phyloP scores from a whole-genome alignment of 2,329 filamentous ascomycete species.

The Paecilomyces sp. region DNA sequence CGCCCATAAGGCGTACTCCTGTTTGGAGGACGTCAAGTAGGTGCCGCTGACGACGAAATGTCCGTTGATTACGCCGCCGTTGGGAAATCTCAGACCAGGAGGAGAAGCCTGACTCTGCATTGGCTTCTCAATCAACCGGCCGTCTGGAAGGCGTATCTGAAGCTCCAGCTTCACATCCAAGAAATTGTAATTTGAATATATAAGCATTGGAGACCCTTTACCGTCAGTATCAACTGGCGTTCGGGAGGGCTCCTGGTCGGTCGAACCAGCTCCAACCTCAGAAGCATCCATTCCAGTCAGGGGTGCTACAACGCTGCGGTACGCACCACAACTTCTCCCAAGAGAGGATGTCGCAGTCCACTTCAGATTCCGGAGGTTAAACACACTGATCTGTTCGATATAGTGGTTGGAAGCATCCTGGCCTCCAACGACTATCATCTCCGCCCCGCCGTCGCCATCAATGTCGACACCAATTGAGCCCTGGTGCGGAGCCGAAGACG shows the following conservation, averaged over 20 bases:
- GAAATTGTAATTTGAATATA: constrained; percentile 99
- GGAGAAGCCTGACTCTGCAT: constrained; percentile 81
- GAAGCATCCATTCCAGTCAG: constrained; percentile 45
- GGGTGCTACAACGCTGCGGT: constrained; percentile 88
- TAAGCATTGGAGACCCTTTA: constrained; percentile 66
- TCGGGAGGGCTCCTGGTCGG: constrained; percentile 31
- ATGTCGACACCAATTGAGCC: constrained; percentile 81
- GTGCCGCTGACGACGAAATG: constrained; percentile 97
- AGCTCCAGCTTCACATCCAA: constrained; percentile 93
- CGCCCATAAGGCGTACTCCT: constrained; percentile 96
- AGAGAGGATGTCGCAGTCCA: constrained; percentile 87
- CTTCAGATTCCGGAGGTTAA: constrained; percentile 89
- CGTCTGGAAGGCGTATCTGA: constrained; percentile 79
- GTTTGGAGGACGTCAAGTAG: constrained; percentile 93
- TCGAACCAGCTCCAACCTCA: constrained; percentile 36
- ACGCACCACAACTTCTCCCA: constrained; percentile 90
- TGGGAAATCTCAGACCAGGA: constrained; percentile 88
- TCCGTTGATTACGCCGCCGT: constrained; percentile 89
- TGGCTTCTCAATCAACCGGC: constrained; percentile 73
- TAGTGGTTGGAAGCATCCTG: constrained; percentile 98
- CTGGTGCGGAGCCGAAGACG: constrained; percentile 75
- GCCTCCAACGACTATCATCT: constrained; percentile 95
- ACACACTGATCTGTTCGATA: constrained; percentile 97
- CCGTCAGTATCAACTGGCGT: constrained; percentile 20
- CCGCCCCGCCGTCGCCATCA: constrained; percentile 83